These are phyloP conservation scores for Pichia sp. DNA, from an alignment of 1,139 yeast genomes.

Conservation along the genomic window DNA sequence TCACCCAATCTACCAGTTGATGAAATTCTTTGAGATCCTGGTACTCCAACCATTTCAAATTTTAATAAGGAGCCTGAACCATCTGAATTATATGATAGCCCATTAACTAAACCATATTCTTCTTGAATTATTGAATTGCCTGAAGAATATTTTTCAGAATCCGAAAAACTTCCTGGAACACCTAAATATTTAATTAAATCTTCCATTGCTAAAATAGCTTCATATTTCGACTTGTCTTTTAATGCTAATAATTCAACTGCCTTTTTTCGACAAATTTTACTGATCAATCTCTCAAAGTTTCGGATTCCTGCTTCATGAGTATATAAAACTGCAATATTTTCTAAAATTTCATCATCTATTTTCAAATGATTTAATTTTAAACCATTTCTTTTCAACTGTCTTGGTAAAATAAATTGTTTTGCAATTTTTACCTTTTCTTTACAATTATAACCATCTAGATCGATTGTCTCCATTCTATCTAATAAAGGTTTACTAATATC, in stretches of 20 bases:
- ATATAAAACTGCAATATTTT: constrained; percentile 61
- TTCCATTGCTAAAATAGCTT: constrained; percentile 35
- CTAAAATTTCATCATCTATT: constrained; percentile 43
- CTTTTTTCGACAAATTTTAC: constrained; percentile 69
- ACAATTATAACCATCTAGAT: constrained; percentile 74
- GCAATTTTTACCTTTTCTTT: constrained; percentile 77
- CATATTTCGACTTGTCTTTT: constrained; percentile 24
- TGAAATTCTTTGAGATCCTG: constrained; percentile 31
- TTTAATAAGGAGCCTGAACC: constrained; percentile 82
- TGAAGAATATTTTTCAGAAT: constrained; percentile 28
- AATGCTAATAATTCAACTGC: constrained; percentile 56
- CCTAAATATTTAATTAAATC: constrained; percentile 44
- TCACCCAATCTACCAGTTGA: constrained; percentile 78
- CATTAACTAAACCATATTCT: constrained; percentile 77
- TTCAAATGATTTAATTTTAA: constrained; percentile 36
- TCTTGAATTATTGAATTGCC: constrained; percentile 33
- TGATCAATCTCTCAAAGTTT: constrained; percentile 64
- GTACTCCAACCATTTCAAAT: constrained; percentile 72
- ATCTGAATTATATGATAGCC: constrained; percentile 79
- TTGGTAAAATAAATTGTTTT: constrained; percentile 63
- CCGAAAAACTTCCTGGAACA: constrained; percentile 33
- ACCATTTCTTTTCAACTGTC: constrained; percentile 70
- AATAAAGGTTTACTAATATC: constrained; percentile 72
- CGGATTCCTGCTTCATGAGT: constrained; percentile 89
- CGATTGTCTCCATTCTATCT: constrained; percentile 83